These are phyloP conservation scores for Boletus mariae DNA, from an alignment of 1,284 basidiomycete genomes.

Conservation along the genomic window DNA sequence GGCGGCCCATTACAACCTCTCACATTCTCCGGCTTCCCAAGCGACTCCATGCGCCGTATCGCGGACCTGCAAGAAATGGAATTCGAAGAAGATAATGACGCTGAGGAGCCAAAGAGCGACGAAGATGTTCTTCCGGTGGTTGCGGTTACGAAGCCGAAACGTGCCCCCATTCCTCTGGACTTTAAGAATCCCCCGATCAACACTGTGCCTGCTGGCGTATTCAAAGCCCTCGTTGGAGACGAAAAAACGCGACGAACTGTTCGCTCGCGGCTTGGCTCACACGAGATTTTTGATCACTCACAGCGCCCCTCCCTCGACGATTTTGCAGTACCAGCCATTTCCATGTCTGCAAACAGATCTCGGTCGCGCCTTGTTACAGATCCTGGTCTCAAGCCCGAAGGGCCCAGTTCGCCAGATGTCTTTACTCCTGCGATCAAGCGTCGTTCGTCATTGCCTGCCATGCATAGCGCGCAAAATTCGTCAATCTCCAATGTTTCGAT, in stretches of 20 bases:
- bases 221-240: slow-evolving; percentile 70
- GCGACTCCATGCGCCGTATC: slow-evolving; percentile 25
- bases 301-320: slow-evolving; percentile 72
- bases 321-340: slow-evolving; percentile 61
- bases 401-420: slow-evolving; percentile 41
- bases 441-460: slow-evolving; percentile 59
- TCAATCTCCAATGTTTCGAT: slow-evolving; percentile 42
- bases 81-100: slow-evolving; percentile 5
- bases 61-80: slow-evolving; percentile 15
- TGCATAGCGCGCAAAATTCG: slow-evolving; percentile 40
- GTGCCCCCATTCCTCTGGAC: slow-evolving; percentile 75
- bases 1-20: slow-evolving; percentile 55
- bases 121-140: slow-evolving; percentile 34
- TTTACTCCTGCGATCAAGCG: slow-evolving; percentile 47
- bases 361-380: slow-evolving; percentile 54
- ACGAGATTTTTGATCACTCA: slow-evolving; percentile 59
- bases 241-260: slow-evolving; percentile 65
- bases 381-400: slow-evolving; percentile 36
- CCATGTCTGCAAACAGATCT: slow-evolving; percentile 48
- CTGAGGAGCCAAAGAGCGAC: slow-evolving; percentile 28
- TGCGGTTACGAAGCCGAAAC: slow-evolving; percentile 47
- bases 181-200: slow-evolving; percentile 73
- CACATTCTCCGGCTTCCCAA: slow-evolving; percentile 56
- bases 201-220: slow-evolving; percentile 77
- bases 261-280: slow-evolving; percentile 69